Percentiles rank a stretch among this genome's conserved stretches.
Conservation (phyloP, 1,139 yeast species). For the Zhuliangozyma blackwelliae region DNA sequence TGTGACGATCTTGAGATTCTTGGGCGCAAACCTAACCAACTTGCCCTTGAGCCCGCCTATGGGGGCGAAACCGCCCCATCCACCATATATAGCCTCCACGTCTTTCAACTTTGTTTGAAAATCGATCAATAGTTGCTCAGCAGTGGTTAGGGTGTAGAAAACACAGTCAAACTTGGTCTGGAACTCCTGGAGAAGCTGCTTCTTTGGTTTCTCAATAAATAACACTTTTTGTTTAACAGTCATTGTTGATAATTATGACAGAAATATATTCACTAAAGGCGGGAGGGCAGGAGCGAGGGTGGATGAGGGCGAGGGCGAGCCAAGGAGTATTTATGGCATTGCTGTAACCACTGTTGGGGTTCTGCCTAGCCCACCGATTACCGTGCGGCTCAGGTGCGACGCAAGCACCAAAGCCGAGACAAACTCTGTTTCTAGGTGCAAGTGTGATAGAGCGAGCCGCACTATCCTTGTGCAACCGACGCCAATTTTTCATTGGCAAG, state of each 20-base stretch:
- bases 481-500: too few relatives aligned
- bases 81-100: slow-evolving; percentile 57
- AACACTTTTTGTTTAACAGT: slow-evolving; percentile 33
- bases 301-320: not conserved
- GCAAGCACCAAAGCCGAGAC: too few relatives aligned
- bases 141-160: slow-evolving; percentile 36
- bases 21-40: slow-evolving; percentile 49
- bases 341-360: too few relatives aligned
- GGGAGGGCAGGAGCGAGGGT: not conserved
- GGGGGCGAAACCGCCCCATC: slow-evolving; percentile 53
- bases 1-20: slow-evolving; percentile 50
- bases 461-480: too few relatives aligned
- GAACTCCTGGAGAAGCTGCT: slow-evolving; percentile 20
- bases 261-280: not conserved
- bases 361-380: slow-evolving; percentile 7
- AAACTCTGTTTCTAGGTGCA: too few relatives aligned
- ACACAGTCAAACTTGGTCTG: slow-evolving; percentile 39
- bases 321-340: too few relatives aligned
- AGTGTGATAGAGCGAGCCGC: too few relatives aligned
- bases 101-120: slow-evolving; percentile 31
- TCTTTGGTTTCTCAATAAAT: slow-evolving; percentile 41
- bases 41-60: slow-evolving; percentile 49
- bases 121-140: slow-evolving; percentile 37
- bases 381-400: slow-evolving; percentile 6
- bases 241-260: slow-evolving; percentile 4